Evolutionary conservation across 1,284 basidiomycete genomes (phyloP).

Genomic region (Bothia castanella): DNA sequence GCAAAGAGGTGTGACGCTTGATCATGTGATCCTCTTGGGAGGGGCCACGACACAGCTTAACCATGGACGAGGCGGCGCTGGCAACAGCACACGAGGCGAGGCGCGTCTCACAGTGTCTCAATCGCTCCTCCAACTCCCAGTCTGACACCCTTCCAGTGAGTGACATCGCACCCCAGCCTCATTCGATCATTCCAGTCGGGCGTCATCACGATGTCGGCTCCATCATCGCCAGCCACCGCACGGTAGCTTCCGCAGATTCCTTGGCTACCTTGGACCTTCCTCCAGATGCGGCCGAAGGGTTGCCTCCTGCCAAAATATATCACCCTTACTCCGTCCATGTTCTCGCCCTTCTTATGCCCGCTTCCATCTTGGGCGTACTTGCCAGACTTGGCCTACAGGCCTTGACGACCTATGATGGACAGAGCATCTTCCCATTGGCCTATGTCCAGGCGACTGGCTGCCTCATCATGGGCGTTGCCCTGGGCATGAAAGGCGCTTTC

Average conservation of each 20-base stretch:
- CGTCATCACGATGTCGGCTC: constrained; percentile 30
- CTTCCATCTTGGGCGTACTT: constrained; percentile 76
- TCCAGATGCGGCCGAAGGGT: constrained; percentile 41
- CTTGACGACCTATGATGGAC: constrained; percentile 68
- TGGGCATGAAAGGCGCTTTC: constrained; percentile 68
- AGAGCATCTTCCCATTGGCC: constrained; percentile 77
- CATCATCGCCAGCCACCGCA: constrained; percentile 35
- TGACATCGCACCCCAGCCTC: constrained; percentile 1
- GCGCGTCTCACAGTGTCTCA: background rate
- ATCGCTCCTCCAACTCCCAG: background rate
- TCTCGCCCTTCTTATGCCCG: constrained; percentile 68
- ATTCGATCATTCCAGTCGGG: background rate
- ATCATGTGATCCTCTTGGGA: constrained; percentile 19
- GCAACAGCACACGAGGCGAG: background rate
- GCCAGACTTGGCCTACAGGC: constrained; percentile 73
- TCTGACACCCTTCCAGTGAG: background rate
- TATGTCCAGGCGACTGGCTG: constrained; percentile 91
- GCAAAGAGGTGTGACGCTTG: background rate
- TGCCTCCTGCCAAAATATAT: constrained; percentile 47
- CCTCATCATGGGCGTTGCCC: constrained; percentile 82
- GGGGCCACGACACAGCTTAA: too few species aligned
- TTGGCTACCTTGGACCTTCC: constrained; percentile 53
- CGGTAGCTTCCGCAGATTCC: constrained; percentile 37
- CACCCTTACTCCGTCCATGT: constrained; percentile 61
- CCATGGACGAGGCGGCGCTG: too few species aligned